Evolutionary conservation across 371 early-diverging fungal genomes (phyloP).

Genomic region (Rhizopus sp.): DNA sequence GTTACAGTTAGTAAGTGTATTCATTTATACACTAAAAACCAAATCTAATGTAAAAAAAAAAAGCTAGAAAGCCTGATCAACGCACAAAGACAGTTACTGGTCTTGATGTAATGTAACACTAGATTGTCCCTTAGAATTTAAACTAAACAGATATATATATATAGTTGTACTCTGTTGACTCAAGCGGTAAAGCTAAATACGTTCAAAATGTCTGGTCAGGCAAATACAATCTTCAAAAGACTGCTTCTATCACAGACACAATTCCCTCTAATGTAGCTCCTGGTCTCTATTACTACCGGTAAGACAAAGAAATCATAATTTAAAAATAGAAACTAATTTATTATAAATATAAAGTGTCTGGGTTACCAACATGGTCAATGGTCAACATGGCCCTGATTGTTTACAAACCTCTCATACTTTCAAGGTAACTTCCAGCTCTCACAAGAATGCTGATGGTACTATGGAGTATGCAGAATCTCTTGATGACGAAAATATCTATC

Average conservation of each 20-base stretch:
- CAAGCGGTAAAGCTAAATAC: constrained; percentile 39
- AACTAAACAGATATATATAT: constrained; percentile 5
- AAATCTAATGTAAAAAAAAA: neutral
- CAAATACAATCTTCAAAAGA: constrained; percentile 30
- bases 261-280: constrained; percentile 33
- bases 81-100: constrained; percentile 45
- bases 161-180: constrained; percentile 43
- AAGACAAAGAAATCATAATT: constrained; percentile 7
- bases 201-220: constrained; percentile 49
- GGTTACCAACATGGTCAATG: constrained; percentile 46
- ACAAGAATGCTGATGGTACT: constrained; percentile 56
- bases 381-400: constrained; percentile 50
- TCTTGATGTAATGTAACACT: constrained; percentile 42
- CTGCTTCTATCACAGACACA: constrained; percentile 35
- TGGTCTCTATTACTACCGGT: constrained; percentile 57
- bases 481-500: constrained; percentile 35
- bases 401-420: constrained; percentile 58
- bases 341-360: constrained; percentile 35
- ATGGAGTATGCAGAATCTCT: constrained; percentile 45
- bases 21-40: neutral
- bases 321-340: constrained; percentile 1
- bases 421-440: constrained; percentile 62
- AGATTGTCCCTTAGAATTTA: neutral
- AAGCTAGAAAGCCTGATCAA: constrained; percentile 31
- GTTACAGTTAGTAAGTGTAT: constrained; percentile 34